Percentiles rank a stretch among this genome's conserved stretches.
Evolutionary conservation across 2,329 filamentous ascomycete species (phyloP).

Genomic region (Fusarium compactum): DNA sequence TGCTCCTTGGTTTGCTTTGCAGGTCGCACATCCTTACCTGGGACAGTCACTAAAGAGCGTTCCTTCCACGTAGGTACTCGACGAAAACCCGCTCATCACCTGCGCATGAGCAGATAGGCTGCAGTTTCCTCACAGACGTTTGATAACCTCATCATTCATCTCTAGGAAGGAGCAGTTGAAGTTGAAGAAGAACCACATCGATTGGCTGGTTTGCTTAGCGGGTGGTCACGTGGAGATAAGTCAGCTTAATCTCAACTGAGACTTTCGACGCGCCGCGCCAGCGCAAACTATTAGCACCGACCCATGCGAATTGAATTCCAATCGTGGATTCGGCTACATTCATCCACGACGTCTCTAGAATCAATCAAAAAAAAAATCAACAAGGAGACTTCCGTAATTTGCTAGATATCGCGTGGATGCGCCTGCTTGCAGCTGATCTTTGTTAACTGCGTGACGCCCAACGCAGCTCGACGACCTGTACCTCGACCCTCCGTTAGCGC

Average conservation of each 20-base stretch:
- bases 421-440: conserved; percentile 5
- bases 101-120: not conserved
- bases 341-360: conserved; percentile 25
- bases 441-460: conserved; percentile 15
- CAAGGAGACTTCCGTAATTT: not conserved
- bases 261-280: conserved; percentile 42
- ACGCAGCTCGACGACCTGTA: conserved; percentile 9
- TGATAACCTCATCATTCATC: not conserved
- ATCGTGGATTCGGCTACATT: conserved; percentile 27
- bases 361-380: conserved; percentile 12
- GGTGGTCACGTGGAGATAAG: conserved; percentile 36
- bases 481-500: conserved; percentile 5
- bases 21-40: not conserved
- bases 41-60: not conserved
- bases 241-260: conserved; percentile 5
- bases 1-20: not conserved
- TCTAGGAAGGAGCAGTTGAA: conserved; percentile 31
- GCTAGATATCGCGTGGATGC: conserved; percentile 11
- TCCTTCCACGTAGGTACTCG: not conserved
- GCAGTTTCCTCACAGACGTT: not conserved
- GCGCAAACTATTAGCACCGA: conserved; percentile 26
- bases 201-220: conserved; percentile 4
- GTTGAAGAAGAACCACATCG: conserved; percentile 1
- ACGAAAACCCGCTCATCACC: not conserved
- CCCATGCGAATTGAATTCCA: conserved; percentile 36